Evolutionary conservation across 441 rosid species (phyloP), one percentile per base, ranked within the genome.

Genomic region (Erodium trifolium): DNA sequence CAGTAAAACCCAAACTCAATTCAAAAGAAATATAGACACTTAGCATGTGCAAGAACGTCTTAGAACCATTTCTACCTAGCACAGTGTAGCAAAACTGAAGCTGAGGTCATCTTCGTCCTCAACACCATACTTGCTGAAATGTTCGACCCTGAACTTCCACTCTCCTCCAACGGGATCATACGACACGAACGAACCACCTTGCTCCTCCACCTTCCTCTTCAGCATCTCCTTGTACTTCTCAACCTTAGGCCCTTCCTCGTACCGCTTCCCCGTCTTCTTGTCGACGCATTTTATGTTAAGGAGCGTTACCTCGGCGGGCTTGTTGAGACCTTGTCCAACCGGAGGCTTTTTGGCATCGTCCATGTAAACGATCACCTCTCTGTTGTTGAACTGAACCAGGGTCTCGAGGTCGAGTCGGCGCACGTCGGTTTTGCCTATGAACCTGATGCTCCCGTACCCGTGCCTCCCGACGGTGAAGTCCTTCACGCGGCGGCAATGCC

Each of bases 311-410:
- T 84, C 97, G 0, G 98, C 97, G 6, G 95, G 91, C 79, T 92
- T 95, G 51, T 95, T 95, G 49, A 92, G 87, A 41, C 98, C 99
- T 78, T 95, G 84, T 63, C 99, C 99, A 3, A 90, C 83, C 1
- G 93, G 93, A 3, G 97, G 98, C 73, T 90, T 95, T 77, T 88
- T 82, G 81, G 83, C 84, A 60, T 92, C 98, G 47, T 95, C 98
- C 87, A 86, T 79, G 85, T 95, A 95, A 16, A 95, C 99, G 41
- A 89, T 82, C 76, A 95, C 99, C 81, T 95, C 97, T 11, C 93
- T 70, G 72, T 89, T 88, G 76, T 87, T 87, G 76, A 92, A 95
- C 77, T 92, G 96, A 68, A 95, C 83, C 59, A 91, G 70, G 63
- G 85, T 76, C 73, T 95, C 96, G 0, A 95, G 81, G 76, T 95